A percentile compares a stretch with the other conserved stretches of the same genome.
These are phyloP conservation scores for Soucietia sequanensis DNA, from an alignment of 805 yeast species.

Conservation along the genomic window DNA sequence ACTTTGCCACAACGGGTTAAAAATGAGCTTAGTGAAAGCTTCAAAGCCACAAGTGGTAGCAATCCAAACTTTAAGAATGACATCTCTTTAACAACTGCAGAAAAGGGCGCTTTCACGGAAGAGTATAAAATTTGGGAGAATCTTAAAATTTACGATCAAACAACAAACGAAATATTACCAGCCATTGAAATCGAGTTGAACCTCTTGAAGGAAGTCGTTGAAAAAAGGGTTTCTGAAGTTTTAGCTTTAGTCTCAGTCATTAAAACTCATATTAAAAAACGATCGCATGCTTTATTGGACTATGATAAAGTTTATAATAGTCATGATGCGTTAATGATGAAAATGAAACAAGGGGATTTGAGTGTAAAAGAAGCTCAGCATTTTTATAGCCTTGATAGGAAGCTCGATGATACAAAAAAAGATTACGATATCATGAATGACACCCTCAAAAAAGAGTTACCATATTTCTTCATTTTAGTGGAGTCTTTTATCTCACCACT, in stretches of 20 bases:
- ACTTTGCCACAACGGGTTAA: slow-evolving; percentile 7
- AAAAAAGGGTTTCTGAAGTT: slow-evolving; percentile 14
- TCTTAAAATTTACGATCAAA: slow-evolving; percentile 15
- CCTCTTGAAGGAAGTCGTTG: slow-evolving; percentile 6
- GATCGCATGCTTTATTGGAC: slow-evolving; percentile 36
- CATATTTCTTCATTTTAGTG: slow-evolving; percentile 37
- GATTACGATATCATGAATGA: slow-evolving; percentile 37
- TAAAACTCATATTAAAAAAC: slow-evolving; percentile 21
- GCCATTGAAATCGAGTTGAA: slow-evolving; percentile 12
- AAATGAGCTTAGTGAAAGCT: not conserved
- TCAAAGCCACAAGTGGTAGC: not conserved
- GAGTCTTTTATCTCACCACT: slow-evolving; percentile 29
- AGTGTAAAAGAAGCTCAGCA: slow-evolving; percentile 28
- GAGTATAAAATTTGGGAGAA: slow-evolving; percentile 19
- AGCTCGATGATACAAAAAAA: slow-evolving; percentile 19
- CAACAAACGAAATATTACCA: slow-evolving; percentile 13
- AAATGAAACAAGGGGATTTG: slow-evolving; percentile 36
- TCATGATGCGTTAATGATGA: slow-evolving; percentile 26
- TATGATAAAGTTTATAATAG: slow-evolving; percentile 32
- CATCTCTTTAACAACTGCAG: not conserved
- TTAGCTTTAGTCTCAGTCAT: slow-evolving; percentile 18
- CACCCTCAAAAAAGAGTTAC: slow-evolving; percentile 46
- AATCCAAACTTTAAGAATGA: not conserved
- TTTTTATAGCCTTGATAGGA: slow-evolving; percentile 20
- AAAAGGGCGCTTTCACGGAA: slow-evolving; percentile 1